Evolutionary conservation across 495 filamentous ascomycete genomes (phyloP), one percentile per base, ranked within the genome.

Genomic region (Podospora pseudoanserina): DNA sequence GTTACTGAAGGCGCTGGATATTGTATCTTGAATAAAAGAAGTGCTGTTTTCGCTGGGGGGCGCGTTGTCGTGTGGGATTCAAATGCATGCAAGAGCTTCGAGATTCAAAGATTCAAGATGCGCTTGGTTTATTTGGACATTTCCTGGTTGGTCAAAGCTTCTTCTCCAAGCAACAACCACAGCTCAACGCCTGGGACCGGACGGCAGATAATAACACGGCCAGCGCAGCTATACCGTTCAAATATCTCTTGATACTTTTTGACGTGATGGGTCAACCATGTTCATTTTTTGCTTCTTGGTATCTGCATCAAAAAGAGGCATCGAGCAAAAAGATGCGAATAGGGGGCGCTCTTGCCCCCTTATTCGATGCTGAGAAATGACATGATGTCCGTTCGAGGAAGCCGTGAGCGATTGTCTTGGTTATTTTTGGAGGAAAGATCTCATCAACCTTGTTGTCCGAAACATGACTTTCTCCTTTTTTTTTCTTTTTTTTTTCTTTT

Each of bases 71-170:
- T 1, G 19, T 34, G 13, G 39, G 9, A 20, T 13, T 5, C 11
- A 13, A 6, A 18, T 57, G 5, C 6, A 1, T 15, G 26, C 16
- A 54, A 1, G 18, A 34, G 5, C 32, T 49, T 62, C 54, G 23
- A 18, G 63, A 58, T 20, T 60, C 23, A 9, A 4, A 4, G 30
- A 27, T 59, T 20, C 34, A 53, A 19, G 63, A 44, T 64, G 19
- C 20, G 27, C 39, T 32, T 53, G 19, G 39, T 68, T 66, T 63
- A 59, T 70, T 72, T 72, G 72, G 68, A 74, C 65, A 74, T 70
- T 72, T 70, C 67, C 72, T 65, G 66, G 68, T 71, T 70, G 68
- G 71, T 69, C 71, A 63, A 65, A 68, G 68, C 69, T 49, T 60
- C 39, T 49, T 18, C 49, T 56, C 44, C 44, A 59, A 60, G 11